Percentiles rank a stretch among this genome's conserved stretches.
phyloP scores from a whole-genome alignment of 225 moss, liverwort and hornwort species.

The Pseudoscleropodium purum region DNA sequence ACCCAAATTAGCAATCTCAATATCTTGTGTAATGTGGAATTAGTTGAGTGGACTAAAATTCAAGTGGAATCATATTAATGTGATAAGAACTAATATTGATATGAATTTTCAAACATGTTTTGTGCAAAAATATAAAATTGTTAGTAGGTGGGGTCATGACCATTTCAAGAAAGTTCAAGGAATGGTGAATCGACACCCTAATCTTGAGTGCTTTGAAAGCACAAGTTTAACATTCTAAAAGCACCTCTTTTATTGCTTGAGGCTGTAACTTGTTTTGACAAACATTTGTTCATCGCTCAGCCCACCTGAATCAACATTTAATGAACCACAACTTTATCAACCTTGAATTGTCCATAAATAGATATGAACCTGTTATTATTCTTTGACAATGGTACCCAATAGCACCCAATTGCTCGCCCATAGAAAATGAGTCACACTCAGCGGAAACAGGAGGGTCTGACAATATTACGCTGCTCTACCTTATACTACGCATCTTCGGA shows the following conservation, averaged over 20 bases:
- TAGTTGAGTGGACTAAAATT: not conserved
- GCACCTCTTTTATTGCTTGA: not conserved
- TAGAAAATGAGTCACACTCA: not conserved
- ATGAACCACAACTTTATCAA: not conserved
- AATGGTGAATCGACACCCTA: not conserved
- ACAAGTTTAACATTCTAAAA: not conserved
- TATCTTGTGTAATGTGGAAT: not conserved
- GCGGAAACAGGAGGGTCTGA: not conserved
- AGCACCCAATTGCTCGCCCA: not conserved
- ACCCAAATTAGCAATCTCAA: rapidly evolving
- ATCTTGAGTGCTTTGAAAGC: not conserved
- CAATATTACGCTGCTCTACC: not conserved
- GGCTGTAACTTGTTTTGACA: not conserved
- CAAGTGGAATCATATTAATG: not conserved
- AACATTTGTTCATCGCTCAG: not conserved
- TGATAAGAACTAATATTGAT: not conserved
- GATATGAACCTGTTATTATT: not conserved
- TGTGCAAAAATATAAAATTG: not conserved
- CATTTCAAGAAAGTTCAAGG: not conserved
- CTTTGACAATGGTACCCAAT: not conserved
- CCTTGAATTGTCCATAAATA: not conserved
- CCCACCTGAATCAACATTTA: not conserved
- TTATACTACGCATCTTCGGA: not conserved
- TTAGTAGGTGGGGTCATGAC: not conserved
- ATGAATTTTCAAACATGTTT: not conserved